Evolutionary conservation across 2,329 filamentous ascomycete species (phyloP), one percentile per base, ranked within the genome.

Genomic region (Xylariaceae sp.): DNA sequence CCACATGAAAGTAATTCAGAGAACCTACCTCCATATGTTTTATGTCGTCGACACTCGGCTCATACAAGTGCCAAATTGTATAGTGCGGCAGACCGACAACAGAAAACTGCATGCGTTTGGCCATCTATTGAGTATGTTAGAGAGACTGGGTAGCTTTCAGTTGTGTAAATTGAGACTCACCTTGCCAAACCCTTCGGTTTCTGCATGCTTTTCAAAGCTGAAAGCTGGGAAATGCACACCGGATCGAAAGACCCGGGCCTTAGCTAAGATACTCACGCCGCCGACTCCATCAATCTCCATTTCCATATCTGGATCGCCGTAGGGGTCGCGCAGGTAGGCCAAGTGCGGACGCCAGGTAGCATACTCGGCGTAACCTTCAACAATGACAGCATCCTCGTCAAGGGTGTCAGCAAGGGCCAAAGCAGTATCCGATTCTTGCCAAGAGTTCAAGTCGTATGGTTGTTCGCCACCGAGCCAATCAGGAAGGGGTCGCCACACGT

Each of bases 211-310:
- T 75, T 99, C 91, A 65, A 99, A 99, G 72, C 92, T 96, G 73
- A 99, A 99, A 1, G 94, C 94, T 2, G 94, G 94, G 76, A 99
- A 99, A 75, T 99, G 94, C 39, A 96, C 93, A 49, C 94, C 94
- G 51, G 90, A 88, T 63, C 94, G 86, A 79, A 99, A 99, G 0
- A 99, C 94, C 68, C 88, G 89, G 1, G 94, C 94, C 76, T 97
- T 99, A 51, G 94, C 93, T 67, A 99, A 76, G 69, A 99, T 99
- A 77, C 92, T 97, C 68, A 99, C 94, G 76, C 94, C 94, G 54
- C 94, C 93, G 51, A 99, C 92, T 66, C 94, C 94, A 68, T 99
- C 94, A 68, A 99, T 93, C 70, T 99, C 94, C 94, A 99, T 97
- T 73, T 99, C 94, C 88, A 97, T 97, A 72, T 99, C 94, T 17